Conservation (phyloP, 2,329 filamentous ascomycete species). For the Apiospora koreana region DNA sequence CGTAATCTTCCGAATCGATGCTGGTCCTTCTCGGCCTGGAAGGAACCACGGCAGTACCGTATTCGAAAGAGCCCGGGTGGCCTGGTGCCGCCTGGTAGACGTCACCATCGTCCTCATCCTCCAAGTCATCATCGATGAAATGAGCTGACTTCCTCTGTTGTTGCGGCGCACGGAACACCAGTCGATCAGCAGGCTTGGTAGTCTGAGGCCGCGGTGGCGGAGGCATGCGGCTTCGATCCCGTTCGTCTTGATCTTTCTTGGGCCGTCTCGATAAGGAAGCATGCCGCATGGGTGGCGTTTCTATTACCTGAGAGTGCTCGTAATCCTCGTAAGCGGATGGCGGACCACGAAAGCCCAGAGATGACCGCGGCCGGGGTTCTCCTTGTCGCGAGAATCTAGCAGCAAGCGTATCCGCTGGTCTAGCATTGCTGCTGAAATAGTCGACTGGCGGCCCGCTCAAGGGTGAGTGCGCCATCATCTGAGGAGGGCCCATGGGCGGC, state of each 20-base stretch:
- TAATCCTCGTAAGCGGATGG: slow-evolving; percentile 38
- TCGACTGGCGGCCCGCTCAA: slow-evolving; percentile 14
- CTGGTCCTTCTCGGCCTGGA: not conserved
- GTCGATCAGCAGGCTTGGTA: slow-evolving; percentile 32
- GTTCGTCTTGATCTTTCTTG: slow-evolving; percentile 44
- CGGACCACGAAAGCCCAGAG: slow-evolving; percentile 39
- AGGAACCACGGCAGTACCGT: not conserved
- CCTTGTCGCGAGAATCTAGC: slow-evolving; percentile 26
- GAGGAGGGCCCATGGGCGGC: slow-evolving; percentile 8
- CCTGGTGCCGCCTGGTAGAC: not conserved
- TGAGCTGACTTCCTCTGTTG: slow-evolving; percentile 31
- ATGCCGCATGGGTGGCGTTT: slow-evolving; percentile 38
- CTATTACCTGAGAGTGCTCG: slow-evolving; percentile 38
- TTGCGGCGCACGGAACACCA: slow-evolving; percentile 31
- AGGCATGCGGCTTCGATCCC: slow-evolving; percentile 48
- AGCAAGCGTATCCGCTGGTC: slow-evolving; percentile 18
- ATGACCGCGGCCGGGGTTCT: slow-evolving; percentile 35
- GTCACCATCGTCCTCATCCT: not conserved
- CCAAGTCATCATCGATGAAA: slow-evolving; percentile 24
- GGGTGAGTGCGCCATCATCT: slow-evolving; percentile 9
- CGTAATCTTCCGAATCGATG: slow-evolving; percentile 6
- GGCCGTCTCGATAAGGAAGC: slow-evolving; percentile 41
- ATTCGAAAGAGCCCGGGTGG: not conserved
- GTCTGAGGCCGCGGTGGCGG: slow-evolving; percentile 45
- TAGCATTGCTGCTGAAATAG: slow-evolving; percentile 13